A percentile compares a stretch with the other conserved stretches of the same genome.
Evolutionary conservation across 2,329 filamentous ascomycete species (phyloP).

Genomic region (Alternaria postmessia): DNA sequence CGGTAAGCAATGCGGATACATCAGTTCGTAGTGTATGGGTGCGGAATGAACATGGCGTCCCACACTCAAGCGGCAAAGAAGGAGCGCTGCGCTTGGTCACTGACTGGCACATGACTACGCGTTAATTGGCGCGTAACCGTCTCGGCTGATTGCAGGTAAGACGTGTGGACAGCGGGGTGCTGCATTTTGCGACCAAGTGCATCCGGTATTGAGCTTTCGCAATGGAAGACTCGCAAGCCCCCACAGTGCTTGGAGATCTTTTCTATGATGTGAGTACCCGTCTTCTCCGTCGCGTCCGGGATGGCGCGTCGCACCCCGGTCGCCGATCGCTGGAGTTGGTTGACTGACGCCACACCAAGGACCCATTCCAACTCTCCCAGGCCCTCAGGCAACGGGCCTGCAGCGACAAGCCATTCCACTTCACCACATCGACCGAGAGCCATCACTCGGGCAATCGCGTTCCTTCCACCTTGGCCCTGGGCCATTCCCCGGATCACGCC

Average conservation of each 20-base stretch:
- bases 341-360: slow-evolving; percentile 35
- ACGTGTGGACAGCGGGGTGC: slow-evolving; percentile 19
- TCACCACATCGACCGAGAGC: slow-evolving; percentile 37
- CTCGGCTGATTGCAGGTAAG: slow-evolving; percentile 16
- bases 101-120: slow-evolving; percentile 26
- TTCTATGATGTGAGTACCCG: slow-evolving; percentile 47
- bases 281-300: slow-evolving; percentile 18
- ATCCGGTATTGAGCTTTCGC: slow-evolving; percentile 18
- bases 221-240: slow-evolving; percentile 45
- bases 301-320: slow-evolving; percentile 35
- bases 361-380: slow-evolving; percentile 49
- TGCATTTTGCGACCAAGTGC: slow-evolving; percentile 22
- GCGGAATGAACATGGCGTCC: background rate
- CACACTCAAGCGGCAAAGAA: background rate
- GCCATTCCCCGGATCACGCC: slow-evolving; percentile 11
- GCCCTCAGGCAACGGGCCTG: slow-evolving; percentile 46
- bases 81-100: background rate
- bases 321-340: slow-evolving; percentile 35
- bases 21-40: background rate
- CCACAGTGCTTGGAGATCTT: slow-evolving; percentile 37
- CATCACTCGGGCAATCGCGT: slow-evolving; percentile 16
- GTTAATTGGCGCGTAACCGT: slow-evolving; percentile 26
- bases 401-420: slow-evolving; percentile 30
- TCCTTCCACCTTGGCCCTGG: slow-evolving; percentile 17
- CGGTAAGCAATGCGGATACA: background rate